These are phyloP conservation scores for Rutstroemia sp. DNA, from an alignment of 2,329 filamentous ascomycete genomes.

Conservation along the genomic window DNA sequence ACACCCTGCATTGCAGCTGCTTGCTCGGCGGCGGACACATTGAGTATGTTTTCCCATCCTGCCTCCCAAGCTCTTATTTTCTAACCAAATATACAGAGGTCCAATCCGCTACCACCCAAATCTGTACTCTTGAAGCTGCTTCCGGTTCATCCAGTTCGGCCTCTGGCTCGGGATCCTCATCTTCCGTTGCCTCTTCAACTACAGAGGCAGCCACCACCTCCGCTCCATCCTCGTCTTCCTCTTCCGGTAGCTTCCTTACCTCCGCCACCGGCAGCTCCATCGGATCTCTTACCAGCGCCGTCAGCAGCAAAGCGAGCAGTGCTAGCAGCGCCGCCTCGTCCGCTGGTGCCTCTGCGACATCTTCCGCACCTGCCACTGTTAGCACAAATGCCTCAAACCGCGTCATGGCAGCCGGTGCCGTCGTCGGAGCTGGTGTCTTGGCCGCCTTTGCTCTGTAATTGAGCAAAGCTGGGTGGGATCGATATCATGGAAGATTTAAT, in stretches of 20 bases:
- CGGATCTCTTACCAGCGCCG: background rate
- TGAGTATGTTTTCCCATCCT: slow-evolving; percentile 16
- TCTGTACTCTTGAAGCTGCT: background rate
- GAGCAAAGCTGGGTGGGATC: too few species aligned
- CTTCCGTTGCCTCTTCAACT: background rate
- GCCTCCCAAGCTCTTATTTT: background rate
- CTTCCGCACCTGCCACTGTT: background rate
- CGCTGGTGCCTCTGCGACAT: background rate
- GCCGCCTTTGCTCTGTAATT: slow-evolving; percentile 19
- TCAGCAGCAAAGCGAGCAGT: background rate
- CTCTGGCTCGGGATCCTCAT: background rate
- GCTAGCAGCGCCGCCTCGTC: background rate
- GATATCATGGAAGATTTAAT: background rate
- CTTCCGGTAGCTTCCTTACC: background rate
- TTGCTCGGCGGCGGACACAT: slow-evolving; percentile 17
- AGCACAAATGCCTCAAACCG: slow-evolving; percentile 6
- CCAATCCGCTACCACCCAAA: background rate
- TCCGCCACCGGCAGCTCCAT: background rate
- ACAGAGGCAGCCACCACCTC: background rate
- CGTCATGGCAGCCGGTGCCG: slow-evolving; percentile 7
- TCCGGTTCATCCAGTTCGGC: slow-evolving; percentile 6
- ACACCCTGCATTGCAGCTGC: slow-evolving; percentile 19
- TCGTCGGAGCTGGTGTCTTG: slow-evolving; percentile 16
- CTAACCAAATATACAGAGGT: background rate
- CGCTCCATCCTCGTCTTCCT: background rate